Evolutionary conservation across 805 yeast species (phyloP), one percentile per base, ranked within the genome.

Genomic region (Cyberlindnera petersonii): DNA sequence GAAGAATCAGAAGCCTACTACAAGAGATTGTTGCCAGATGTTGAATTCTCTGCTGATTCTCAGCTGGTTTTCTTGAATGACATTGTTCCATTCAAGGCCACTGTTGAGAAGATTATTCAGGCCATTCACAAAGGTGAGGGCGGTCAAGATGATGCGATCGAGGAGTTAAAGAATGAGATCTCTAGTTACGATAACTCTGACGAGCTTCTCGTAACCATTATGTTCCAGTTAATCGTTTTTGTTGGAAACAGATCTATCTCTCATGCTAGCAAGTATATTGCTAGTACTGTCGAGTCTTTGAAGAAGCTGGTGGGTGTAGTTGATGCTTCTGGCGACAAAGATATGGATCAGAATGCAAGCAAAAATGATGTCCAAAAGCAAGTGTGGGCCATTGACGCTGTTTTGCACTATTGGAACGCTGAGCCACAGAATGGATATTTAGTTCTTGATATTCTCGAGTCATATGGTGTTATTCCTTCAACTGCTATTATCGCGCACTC

Each of bases 161-260:
- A 50, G 14, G 58, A 52, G 9, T 46, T 69, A 9, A 61, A 53
- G 32, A 55, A 53, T n/a, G 53, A 44, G 36, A 40, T 46, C 31
- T 42, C 54, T 35, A 49, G 52, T 6, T 69, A 66, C 17, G 58
- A 58, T 2, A 59, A 66, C 30, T 50, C 66, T 29, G 65, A 66
- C 19, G 61, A 63, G 50, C 69, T 82, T 39, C 58, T 81, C 26
- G 66, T 84, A 14, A 75, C 82, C 21, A 63, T 85, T 13, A 61
- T 87, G 11, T 71, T 82, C 52, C 91, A 86, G 53, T 69, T 82
- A 0, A 71, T 86, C 36, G 83, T 91, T 32, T 80, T 80, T 49
- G 80, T 87, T 42, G 97, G 98, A 11, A 82, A 87, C 33, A 74
- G 97, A 56, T 89, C 97, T 0, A 72, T 89, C 30, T 86, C 91